Conservation (phyloP, 306 rosid genomes). For the Hylodesmum podocarpum region DNA sequence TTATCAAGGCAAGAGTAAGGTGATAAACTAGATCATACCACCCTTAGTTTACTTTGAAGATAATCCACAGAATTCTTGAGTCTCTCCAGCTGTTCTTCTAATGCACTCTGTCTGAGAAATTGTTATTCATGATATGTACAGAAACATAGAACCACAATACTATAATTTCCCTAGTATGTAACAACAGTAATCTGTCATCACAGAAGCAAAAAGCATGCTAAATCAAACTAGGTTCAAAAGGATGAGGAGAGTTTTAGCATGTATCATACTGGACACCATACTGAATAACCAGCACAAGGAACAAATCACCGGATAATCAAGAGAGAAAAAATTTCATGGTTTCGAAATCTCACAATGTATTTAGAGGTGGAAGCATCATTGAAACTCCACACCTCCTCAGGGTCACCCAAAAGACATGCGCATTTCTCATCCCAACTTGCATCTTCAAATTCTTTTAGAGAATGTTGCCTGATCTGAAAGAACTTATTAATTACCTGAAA, state of each 20-base stretch:
- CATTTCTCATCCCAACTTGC: conserved; percentile 76
- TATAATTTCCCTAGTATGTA: conserved; percentile 19
- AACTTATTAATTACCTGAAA: conserved; percentile 75
- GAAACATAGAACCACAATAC: conserved; percentile 43
- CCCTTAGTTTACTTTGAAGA: conserved; percentile 70
- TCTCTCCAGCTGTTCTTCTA: conserved; percentile 80
- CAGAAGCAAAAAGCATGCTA: conserved; percentile 18
- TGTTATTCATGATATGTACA: conserved; percentile 64
- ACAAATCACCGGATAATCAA: background rate
- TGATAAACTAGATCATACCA: conserved; percentile 59
- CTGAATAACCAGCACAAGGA: conserved; percentile 28
- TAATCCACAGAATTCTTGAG: conserved; percentile 60
- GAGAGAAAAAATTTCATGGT: conserved; percentile 12
- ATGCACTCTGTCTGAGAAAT: conserved; percentile 97
- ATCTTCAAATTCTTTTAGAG: conserved; percentile 46
- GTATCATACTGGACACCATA: background rate
- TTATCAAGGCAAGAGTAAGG: background rate
- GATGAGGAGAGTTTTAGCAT: background rate
- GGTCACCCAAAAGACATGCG: conserved; percentile 74
- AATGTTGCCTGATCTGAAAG: conserved; percentile 70
- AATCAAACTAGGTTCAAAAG: conserved; percentile 11
- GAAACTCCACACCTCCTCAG: conserved; percentile 73
- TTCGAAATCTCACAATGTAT: conserved; percentile 74
- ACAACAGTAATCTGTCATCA: background rate
- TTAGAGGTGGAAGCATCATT: conserved; percentile 75